phyloP scores from a whole-genome alignment of 352 stramenopile genomes.

The Globisporangium nodosum region DNA sequence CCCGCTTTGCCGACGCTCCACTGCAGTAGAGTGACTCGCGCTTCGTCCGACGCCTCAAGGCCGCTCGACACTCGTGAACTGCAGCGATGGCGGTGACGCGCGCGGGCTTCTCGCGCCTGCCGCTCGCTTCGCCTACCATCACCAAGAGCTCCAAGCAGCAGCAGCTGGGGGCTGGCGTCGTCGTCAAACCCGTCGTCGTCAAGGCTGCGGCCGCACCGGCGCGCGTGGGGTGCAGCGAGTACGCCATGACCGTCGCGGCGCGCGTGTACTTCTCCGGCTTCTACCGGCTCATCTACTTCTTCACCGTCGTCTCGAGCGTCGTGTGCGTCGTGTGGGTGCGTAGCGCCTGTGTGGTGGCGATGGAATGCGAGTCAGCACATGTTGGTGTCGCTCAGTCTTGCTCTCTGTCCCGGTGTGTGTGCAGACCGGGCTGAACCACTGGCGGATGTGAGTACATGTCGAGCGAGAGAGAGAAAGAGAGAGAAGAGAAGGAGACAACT shows the following conservation, averaged over 20 bases:
- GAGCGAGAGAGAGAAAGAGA: neutral
- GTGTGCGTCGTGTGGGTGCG: constrained; percentile 70
- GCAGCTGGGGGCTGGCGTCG: neutral
- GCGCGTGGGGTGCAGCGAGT: constrained; percentile 60
- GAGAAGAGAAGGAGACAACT: neutral
- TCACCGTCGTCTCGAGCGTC: constrained; percentile 69
- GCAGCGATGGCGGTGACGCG: constrained; percentile 2
- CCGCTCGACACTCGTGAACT: too few species aligned
- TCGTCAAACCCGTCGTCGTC: neutral
- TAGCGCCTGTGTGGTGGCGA: constrained; percentile 2
- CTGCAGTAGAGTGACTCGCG: too few species aligned
- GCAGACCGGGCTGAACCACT: constrained; percentile 68
- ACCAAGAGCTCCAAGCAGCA: neutral
- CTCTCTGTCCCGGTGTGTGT: constrained; percentile 1
- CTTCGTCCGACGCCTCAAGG: too few species aligned
- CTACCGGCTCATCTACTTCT: constrained; percentile 74
- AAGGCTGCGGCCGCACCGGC: neutral
- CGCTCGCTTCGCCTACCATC: constrained; percentile 6
- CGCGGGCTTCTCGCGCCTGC: constrained; percentile 26
- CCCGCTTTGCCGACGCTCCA: too few species aligned
- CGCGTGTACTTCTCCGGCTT: constrained; percentile 81
- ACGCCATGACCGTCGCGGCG: constrained; percentile 65
- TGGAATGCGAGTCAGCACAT: neutral
- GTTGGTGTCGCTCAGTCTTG: neutral
- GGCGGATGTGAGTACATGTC: constrained; percentile 49